Evolutionary conservation across 805 yeast genomes (phyloP), one percentile per base, ranked within the genome.

Genomic region (Candida incommunis): DNA sequence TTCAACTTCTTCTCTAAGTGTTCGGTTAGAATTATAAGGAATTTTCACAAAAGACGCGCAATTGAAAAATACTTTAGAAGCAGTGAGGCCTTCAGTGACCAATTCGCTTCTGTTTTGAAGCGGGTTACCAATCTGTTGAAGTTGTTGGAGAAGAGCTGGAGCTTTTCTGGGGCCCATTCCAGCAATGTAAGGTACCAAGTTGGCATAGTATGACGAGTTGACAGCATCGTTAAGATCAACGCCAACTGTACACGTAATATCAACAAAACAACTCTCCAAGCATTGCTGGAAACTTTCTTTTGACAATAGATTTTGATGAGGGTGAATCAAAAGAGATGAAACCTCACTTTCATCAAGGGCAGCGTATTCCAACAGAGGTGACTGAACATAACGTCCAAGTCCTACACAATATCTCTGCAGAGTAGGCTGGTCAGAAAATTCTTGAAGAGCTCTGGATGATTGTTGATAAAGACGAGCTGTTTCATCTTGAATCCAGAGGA

Each of bases 81-180:
- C 76, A 3, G 88, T 72, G 46, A 87, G 76, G 50, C 79, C 83
- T 53, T 78, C 78, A 29, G 88, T 81, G 50, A 92, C 82, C 51
- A 92, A 72, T 49, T 88, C 95, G 52, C 84, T 80, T 57, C 98
- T 68, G 52, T 74, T 74, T 7, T 69, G 57, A 48, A 83, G 65
- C 5, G 72, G 68, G 9, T 90, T 75, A 54, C 94, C 81, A 57
- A 68, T 67, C 25, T 73, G 68, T 56, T 82, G 86, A 50, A 92
- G 78, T 37, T 83, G 84, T 61, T 87, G 83, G 40, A 90, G 59
- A 48, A 92, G 70, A 41, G 94, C 94, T 23, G 82, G 73, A 0
- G 97, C 90, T 62, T 92, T 92, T 67, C 98, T 80, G 43, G 95
- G 94, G 40, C 99, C 99, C 48, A 92, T 70, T 22, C 99, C 99